Percentiles rank a stretch among this genome's conserved stretches.
Conservation (phyloP, 495 filamentous ascomycete species). For the Trichoderma gamsii region DNA sequence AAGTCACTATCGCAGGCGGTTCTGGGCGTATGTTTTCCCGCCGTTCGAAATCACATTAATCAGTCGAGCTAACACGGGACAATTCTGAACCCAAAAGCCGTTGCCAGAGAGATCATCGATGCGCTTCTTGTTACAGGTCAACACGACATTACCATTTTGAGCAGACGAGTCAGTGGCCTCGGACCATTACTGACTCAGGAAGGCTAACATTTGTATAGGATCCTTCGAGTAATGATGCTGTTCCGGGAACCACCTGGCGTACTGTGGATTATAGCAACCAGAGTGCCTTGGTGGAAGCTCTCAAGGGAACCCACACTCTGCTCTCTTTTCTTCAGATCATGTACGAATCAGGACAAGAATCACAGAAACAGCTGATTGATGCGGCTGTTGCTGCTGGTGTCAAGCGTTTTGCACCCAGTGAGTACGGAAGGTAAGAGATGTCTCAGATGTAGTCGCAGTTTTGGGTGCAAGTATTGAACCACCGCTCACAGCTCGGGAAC, state of each 20-base stretch:
- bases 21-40: conserved; percentile 45
- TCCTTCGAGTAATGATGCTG: conserved; percentile 17
- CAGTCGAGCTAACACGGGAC: background rate
- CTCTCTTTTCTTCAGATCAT: conserved; percentile 45
- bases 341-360: conserved; percentile 29
- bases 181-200: background rate
- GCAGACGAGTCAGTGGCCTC: conserved; percentile 34
- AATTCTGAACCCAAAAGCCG: background rate
- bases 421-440: conserved; percentile 28
- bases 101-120: conserved; percentile 51
- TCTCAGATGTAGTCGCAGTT: background rate
- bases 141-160: conserved; percentile 47
- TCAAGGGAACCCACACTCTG: conserved; percentile 49
- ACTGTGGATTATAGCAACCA: conserved; percentile 41
- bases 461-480: background rate
- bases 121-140: conserved; percentile 42
- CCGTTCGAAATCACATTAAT: too few species aligned
- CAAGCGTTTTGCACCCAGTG: conserved; percentile 49
- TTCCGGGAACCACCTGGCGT: conserved; percentile 30
- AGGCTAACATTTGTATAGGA: background rate
- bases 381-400: conserved; percentile 48
- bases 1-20: conserved; percentile 50
- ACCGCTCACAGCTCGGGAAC: conserved; percentile 21
- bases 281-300: conserved; percentile 27
- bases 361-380: conserved; percentile 47